These are phyloP conservation scores for Yamadazyma olivae DNA, from an alignment of 805 yeast genomes.

Conservation along the genomic window DNA sequence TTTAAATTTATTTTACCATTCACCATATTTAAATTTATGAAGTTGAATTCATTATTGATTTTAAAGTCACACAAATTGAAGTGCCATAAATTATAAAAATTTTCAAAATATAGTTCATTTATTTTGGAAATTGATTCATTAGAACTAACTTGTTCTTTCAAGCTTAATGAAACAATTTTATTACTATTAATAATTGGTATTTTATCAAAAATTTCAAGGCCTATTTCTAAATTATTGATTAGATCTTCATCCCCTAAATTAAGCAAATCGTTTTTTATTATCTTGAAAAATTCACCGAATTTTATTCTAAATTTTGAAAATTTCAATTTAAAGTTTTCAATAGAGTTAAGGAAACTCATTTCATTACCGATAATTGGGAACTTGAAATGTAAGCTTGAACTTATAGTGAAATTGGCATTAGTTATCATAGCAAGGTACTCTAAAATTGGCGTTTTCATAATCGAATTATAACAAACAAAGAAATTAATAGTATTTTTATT, in stretches of 20 bases:
- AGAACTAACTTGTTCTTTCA: constrained; percentile 23
- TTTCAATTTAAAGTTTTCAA: constrained; percentile 61
- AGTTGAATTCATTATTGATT: constrained; percentile 13
- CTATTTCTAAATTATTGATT: constrained; percentile 48
- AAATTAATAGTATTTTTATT: constrained; percentile 49
- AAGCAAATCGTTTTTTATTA: constrained; percentile 52
- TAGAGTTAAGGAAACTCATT: constrained; percentile 56
- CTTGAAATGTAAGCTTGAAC: constrained; percentile 70
- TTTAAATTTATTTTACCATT: constrained; percentile 49
- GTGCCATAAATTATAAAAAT: constrained; percentile 77
- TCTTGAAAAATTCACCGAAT: constrained; percentile 61
- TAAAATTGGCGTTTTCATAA: constrained; percentile 64
- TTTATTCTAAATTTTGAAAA: constrained; percentile 60
- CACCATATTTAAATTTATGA: constrained; percentile 45
- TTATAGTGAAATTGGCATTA: constrained; percentile 68
- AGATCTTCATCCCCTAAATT: constrained; percentile 28
- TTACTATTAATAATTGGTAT: constrained; percentile 48
- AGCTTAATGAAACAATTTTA: constrained; percentile 40
- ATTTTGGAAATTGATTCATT: constrained; percentile 25
- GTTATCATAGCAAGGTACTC: constrained; percentile 65
- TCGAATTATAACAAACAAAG: constrained; percentile 67
- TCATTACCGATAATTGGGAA: constrained; percentile 71
- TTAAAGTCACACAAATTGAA: constrained; percentile 62
- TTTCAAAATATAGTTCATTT: constrained; percentile 59
- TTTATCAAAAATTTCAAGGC: constrained; percentile 59